Conservation (phyloP, 768 basidiomycete genomes). For the Panaeolus cyanescens region DNA sequence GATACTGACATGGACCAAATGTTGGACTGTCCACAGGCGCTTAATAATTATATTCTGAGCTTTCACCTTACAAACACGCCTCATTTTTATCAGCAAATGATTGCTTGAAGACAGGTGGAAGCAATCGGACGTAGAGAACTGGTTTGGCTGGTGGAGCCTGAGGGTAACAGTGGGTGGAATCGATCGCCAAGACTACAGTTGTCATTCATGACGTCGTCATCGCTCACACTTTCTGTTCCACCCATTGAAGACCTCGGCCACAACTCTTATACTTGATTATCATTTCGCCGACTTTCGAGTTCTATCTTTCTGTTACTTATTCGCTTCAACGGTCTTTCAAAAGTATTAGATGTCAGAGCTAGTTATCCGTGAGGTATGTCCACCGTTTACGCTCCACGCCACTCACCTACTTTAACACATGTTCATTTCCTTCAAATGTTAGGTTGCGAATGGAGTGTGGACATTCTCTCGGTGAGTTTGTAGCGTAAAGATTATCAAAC, state of each 20-base stretch:
- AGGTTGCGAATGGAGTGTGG: constrained; percentile 59
- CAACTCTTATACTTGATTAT: not conserved
- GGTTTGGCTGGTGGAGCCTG: no score
- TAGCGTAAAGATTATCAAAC: no score
- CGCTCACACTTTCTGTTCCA: not conserved
- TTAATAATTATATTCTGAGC: no score
- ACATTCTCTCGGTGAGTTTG: constrained; percentile 59
- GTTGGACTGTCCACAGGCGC: no score
- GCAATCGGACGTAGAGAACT: no score
- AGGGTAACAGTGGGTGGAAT: no score
- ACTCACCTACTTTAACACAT: not conserved
- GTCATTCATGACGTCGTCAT: not conserved
- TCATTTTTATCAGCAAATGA: no score
- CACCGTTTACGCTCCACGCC: not conserved
- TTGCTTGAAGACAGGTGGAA: no score
- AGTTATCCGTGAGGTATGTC: constrained; percentile 40
- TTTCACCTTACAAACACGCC: no score
- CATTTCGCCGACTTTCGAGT: not conserved
- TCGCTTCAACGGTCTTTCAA: not conserved
- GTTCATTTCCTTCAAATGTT: constrained; percentile 3
- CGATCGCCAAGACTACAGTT: not conserved
- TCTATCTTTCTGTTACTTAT: not conserved
- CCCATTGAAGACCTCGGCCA: not conserved
- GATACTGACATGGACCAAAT: no score
- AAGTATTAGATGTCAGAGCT: constrained; percentile 30